A percentile compares a stretch with the other conserved stretches of the same genome.
These are phyloP conservation scores for Nicotiana sylvestris DNA, from an alignment of 257 asterid species.

Conservation along the genomic window DNA sequence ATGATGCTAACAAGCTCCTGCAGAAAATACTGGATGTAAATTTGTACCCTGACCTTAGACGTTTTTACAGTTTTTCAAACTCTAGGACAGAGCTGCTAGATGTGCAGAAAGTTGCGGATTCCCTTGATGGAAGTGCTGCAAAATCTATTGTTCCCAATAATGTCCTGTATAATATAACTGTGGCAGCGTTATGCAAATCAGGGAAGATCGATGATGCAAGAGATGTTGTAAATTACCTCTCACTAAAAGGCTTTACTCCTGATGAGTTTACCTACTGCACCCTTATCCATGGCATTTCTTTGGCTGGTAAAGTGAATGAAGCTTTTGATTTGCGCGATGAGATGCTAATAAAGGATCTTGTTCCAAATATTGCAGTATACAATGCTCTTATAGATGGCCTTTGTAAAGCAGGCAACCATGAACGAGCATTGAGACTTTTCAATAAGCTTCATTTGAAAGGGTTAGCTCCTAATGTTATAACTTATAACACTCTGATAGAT, in stretches of 20 bases:
- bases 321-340: constrained; percentile 84
- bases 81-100: constrained; percentile 28
- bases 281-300: constrained; percentile 58
- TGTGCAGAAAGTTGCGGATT: constrained; percentile 38
- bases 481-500: constrained; percentile 72
- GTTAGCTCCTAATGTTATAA: constrained; percentile 52
- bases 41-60: constrained; percentile 38
- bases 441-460: constrained; percentile 63
- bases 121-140: constrained; percentile 46
- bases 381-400: constrained; percentile 81
- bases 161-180: constrained; percentile 64
- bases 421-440: constrained; percentile 73
- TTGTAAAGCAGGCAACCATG: constrained; percentile 72
- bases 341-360: constrained; percentile 68
- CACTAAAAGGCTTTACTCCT: constrained; percentile 61
- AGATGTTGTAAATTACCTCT: constrained; percentile 40
- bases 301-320: constrained; percentile 62
- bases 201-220: constrained; percentile 74
- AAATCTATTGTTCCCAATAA: constrained; percentile 42
- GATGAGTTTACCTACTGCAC: constrained; percentile 82
- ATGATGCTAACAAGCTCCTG: constrained; percentile 59
- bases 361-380: constrained; percentile 68
- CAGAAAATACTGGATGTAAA: constrained; percentile 57
- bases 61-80: constrained; percentile 33
- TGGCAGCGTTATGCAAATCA: constrained; percentile 68